A percentile compares a stretch with the other conserved stretches of the same genome.
Evolutionary conservation across 2,329 filamentous ascomycete genomes (phyloP).

Genomic region (Emericellopsis cladophorae): DNA sequence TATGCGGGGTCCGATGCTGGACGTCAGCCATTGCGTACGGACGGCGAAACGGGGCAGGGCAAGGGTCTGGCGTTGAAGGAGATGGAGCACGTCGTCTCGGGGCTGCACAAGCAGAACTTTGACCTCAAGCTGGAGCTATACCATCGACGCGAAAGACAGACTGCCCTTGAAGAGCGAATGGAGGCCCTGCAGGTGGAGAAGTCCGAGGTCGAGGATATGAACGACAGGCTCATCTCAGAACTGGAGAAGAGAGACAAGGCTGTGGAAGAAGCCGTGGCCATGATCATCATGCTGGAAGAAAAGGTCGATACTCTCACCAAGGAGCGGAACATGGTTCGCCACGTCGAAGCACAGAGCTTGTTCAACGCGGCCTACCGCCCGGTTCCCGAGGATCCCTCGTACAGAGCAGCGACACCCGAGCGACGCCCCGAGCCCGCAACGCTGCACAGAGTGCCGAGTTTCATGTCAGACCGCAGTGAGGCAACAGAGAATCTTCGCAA

Average conservation of each 20-base stretch:
- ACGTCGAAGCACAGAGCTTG: conserved; percentile 29
- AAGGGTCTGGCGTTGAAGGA: conserved; percentile 52
- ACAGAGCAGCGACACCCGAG: conserved; percentile 1
- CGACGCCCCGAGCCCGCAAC: conserved; percentile 17
- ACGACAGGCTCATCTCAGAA: conserved; percentile 44
- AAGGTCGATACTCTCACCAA: conserved; percentile 38
- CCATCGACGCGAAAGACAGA: conserved; percentile 54
- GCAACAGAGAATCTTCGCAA: conserved; percentile 48
- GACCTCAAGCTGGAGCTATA: conserved; percentile 63
- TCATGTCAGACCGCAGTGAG: conserved; percentile 46
- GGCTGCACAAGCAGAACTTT: conserved; percentile 63
- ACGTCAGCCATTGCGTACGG: conserved; percentile 29
- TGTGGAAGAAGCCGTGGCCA: conserved; percentile 55
- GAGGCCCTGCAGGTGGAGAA: conserved; percentile 41
- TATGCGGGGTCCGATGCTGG: conserved; percentile 17
- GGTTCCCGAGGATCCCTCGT: not conserved
- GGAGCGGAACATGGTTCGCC: conserved; percentile 40
- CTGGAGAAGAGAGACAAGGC: conserved; percentile 58
- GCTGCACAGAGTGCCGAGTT: conserved; percentile 50
- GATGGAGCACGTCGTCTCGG: conserved; percentile 57
- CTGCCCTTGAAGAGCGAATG: conserved; percentile 43
- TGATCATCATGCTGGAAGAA: conserved; percentile 55
- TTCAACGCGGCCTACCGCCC: conserved; percentile 13
- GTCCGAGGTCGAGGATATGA: conserved; percentile 41
- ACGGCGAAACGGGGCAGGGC: conserved; percentile 26